These are phyloP conservation scores for Lepidopterella palustris DNA, from an alignment of 495 filamentous ascomycete genomes.

Conservation along the genomic window DNA sequence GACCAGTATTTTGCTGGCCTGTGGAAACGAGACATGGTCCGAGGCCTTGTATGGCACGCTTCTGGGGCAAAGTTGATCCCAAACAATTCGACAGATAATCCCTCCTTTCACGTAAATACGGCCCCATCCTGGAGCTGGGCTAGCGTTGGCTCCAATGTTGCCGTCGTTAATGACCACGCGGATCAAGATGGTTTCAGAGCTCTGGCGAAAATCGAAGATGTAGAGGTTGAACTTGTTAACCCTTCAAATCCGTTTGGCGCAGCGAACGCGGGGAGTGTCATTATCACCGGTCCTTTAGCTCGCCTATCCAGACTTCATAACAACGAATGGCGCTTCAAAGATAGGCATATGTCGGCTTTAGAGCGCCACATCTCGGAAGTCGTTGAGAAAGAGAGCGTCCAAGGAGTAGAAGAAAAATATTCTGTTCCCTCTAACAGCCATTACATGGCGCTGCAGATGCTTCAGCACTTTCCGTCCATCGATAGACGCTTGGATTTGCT, in stretches of 20 bases:
- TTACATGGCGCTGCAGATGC: constrained; percentile 7
- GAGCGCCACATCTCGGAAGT: constrained; percentile 2
- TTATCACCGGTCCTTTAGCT: not conserved
- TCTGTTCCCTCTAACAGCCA: constrained; percentile 1
- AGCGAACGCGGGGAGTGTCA: constrained; percentile 2
- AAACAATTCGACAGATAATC: not conserved
- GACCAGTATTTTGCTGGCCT: constrained; percentile 4
- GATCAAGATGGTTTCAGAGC: not conserved
- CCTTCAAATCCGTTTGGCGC: constrained; percentile 2
- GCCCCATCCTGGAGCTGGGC: constrained; percentile 4
- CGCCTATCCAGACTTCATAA: constrained; percentile 4
- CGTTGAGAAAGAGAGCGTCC: constrained; percentile 3
- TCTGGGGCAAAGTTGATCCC: constrained; percentile 6
- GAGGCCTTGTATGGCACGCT: constrained; percentile 8
- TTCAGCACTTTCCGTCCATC: constrained; percentile 2
- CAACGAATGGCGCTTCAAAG: constrained; percentile 1
- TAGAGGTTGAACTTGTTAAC: constrained; percentile 6
- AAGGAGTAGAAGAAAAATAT: constrained; percentile 2
- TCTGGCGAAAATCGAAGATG: not conserved
- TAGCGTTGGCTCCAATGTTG: not conserved
- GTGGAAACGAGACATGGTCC: constrained; percentile 7
- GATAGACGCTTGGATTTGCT: constrained; percentile 6
- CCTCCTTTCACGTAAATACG: not conserved
- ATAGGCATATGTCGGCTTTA: not conserved
- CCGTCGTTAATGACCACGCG: not conserved